Conservation (phyloP, 202 grass and related monocot genomes). For the Musa balbisiana region DNA sequence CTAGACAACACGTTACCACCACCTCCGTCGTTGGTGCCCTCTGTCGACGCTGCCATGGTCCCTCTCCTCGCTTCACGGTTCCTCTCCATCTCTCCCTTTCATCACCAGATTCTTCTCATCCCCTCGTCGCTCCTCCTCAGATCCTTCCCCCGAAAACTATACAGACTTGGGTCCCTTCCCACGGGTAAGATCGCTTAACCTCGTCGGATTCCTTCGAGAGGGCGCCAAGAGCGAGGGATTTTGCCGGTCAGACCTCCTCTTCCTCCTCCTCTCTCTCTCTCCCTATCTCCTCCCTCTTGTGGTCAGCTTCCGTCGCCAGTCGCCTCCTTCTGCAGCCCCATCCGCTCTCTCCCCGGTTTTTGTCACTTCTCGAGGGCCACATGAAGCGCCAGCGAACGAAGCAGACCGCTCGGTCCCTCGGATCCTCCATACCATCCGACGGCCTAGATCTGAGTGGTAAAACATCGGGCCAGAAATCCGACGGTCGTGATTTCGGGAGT, state of each 20-base stretch:
- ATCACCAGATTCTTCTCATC: background rate
- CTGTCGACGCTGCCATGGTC: slow-evolving; percentile 17
- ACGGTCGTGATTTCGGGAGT: background rate
- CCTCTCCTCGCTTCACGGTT: slow-evolving; percentile 15
- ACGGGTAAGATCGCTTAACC: background rate
- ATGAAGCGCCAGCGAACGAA: slow-evolving; percentile 31
- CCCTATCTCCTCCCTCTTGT: slow-evolving; percentile 31
- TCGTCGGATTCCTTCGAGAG: background rate
- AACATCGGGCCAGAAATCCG: background rate
- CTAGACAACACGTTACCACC: slow-evolving; percentile 42
- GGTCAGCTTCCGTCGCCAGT: slow-evolving; percentile 31
- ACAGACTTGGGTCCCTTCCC: background rate
- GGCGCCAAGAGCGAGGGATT: background rate
- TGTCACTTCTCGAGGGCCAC: slow-evolving; percentile 2
- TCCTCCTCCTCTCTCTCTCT: slow-evolving; percentile 1
- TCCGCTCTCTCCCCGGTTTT: slow-evolving; percentile 32
- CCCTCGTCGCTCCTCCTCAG: background rate
- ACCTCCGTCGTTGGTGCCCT: slow-evolving; percentile 37
- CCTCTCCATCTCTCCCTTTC: slow-evolving; percentile 6
- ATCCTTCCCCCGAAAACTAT: background rate
- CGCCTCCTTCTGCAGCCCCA: slow-evolving; percentile 45
- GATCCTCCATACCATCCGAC: too few species aligned
- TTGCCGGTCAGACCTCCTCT: slow-evolving; percentile 2
- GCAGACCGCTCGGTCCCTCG: slow-evolving; percentile 18
- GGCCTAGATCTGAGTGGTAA: too few species aligned